Conservation (phyloP, 768 basidiomycete genomes). For the Tulasnella sp. region DNA sequence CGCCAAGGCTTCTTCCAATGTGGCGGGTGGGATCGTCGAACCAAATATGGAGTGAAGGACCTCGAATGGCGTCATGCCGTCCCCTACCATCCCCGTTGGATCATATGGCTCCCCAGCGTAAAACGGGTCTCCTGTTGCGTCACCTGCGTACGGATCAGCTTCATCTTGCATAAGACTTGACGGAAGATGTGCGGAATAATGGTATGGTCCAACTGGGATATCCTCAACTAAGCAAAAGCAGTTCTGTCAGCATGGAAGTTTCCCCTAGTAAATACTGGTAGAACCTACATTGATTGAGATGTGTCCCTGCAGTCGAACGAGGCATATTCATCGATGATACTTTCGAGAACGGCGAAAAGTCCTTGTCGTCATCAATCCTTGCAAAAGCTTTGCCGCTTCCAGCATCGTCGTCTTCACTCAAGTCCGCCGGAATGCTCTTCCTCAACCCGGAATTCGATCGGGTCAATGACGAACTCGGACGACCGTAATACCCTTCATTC, state of each 20-base stretch:
- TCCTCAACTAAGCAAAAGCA: neutral
- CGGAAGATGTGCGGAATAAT: conserved; percentile 1
- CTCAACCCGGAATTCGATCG: conserved; percentile 36
- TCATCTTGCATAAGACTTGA: conserved; percentile 16
- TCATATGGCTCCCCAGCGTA: neutral
- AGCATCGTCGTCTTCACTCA: neutral
- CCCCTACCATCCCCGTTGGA: conserved; percentile 35
- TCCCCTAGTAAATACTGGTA: neutral
- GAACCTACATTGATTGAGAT: neutral
- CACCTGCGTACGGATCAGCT: conserved; percentile 17
- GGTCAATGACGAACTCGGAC: conserved; percentile 61
- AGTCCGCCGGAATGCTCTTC: conserved; percentile 12
- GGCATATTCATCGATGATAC: conserved; percentile 8
- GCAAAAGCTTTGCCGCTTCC: neutral
- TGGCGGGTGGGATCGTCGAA: conserved; percentile 77
- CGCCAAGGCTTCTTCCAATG: conserved; percentile 87
- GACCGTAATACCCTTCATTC: conserved; percentile 40
- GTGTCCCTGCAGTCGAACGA: conserved; percentile 10
- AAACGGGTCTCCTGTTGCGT: conserved; percentile 21
- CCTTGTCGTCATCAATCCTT: conserved; percentile 30
- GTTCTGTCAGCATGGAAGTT: neutral
- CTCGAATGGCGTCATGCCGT: conserved; percentile 97
- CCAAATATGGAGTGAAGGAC: conserved; percentile 92
- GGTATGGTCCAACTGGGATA: neutral
- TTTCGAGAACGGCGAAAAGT: conserved; percentile 38